Evolutionary conservation across 179 eudicot genomes (phyloP), one percentile per base, ranked within the genome.

Genomic region (Heliamphora pulchella): DNA sequence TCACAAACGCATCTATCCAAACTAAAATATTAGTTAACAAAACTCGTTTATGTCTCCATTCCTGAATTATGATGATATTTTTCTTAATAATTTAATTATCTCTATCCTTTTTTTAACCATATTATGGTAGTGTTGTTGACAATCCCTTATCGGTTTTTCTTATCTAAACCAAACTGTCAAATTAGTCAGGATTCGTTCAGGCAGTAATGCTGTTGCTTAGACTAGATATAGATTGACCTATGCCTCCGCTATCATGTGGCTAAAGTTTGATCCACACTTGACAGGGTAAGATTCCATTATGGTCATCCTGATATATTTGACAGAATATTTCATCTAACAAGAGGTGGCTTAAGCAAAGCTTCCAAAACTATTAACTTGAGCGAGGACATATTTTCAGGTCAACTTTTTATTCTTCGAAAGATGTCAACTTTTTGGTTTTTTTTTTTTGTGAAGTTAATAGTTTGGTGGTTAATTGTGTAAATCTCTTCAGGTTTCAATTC

Each of bases 221-320:
- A 54, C 13, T 61, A 44, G 73, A 61, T 63, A 53, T 48, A 8
- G 8, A 72, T 5, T 77, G 43, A 71, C 44, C 18, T 69, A n/a
- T 81, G 22, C 51, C 50, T 48, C 43, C 39, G n/a, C 64, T 50
- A 51, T 20, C 46, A 48, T 46, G 51, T 53, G 2, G 31, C n/a
- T 54, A 67, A 80, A 31, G 59, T 31, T 75, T 73, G 50, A 53
- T 58, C 11, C 5, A 9, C 76, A 20, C 77, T 78, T 76, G 54
- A 77, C 86, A 95, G 98, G 93, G 97, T 95, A 48, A 91, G 98
- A 51, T 95, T 95, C 87, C 98, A 95, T 78, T 95, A 95, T 70
- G 98, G 98, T 41, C 98, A 93, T 83, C 97, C 98, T 48, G 98
- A 95, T 90, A 91, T 95, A 81, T 95, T 95, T 55, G 98, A 95